Evolutionary conservation across 768 basidiomycete species (phyloP).

Genomic region (Macrolepiota fuliginosa): DNA sequence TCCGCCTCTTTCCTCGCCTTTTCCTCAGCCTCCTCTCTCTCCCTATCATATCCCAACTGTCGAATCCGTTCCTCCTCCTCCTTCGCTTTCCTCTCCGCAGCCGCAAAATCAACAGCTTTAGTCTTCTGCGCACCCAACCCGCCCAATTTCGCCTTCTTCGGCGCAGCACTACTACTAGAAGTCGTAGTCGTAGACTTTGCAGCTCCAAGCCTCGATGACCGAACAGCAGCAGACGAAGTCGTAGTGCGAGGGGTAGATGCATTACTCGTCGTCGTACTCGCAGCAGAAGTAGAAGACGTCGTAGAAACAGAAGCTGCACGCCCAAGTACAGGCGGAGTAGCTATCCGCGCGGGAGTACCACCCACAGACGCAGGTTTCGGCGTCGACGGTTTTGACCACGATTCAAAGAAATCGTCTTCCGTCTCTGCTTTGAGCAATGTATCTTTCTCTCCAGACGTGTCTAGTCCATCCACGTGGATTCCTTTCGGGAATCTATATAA

Average conservation of each 20-base stretch:
- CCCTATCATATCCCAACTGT: conserved; percentile 88
- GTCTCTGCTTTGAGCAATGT: conserved; percentile 27
- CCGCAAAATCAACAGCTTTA: conserved; percentile 87
- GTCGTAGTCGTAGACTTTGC: conserved; percentile 32
- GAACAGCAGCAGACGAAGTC: conserved; percentile 62
- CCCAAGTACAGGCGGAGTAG: conserved; percentile 59
- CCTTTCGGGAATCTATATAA: conserved; percentile 66
- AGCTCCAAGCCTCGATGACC: conserved; percentile 38
- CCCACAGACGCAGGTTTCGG: conserved; percentile 48
- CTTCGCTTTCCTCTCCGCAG: conserved; percentile 84
- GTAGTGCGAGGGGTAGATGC: conserved; percentile 41
- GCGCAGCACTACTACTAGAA: conserved; percentile 19
- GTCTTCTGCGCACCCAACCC: conserved; percentile 91
- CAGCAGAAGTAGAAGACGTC: conserved; percentile 28
- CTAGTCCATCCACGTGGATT: conserved; percentile 82
- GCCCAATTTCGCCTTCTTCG: conserved; percentile 62
- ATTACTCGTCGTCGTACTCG: conserved; percentile 41
- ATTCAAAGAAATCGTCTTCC: conserved; percentile 95
- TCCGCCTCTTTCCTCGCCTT: conserved; percentile 64
- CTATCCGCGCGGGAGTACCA: conserved; percentile 42
- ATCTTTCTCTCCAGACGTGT: conserved; percentile 33
- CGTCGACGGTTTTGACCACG: conserved; percentile 87
- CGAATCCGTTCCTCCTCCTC: conserved; percentile 94
- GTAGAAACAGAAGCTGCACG: conserved; percentile 40
- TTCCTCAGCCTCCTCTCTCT: conserved; percentile 82